Evolutionary conservation across 2,329 filamentous ascomycete species (phyloP).

Genomic region (Fusarium zealandicum): DNA sequence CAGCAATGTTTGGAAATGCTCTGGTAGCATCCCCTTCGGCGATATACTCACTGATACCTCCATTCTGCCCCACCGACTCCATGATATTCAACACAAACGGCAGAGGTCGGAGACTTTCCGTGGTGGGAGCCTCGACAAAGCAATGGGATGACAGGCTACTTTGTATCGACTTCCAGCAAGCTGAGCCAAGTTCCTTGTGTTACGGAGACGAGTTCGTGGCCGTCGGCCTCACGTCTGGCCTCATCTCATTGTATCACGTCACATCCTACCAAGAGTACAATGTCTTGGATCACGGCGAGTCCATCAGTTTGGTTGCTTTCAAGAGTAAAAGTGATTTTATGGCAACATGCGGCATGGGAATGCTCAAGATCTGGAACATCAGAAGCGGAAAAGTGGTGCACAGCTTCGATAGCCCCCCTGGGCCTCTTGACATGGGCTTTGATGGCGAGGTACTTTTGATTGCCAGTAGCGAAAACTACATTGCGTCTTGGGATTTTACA

Average conservation of each 20-base stretch:
- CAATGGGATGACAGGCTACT: constrained; percentile 46
- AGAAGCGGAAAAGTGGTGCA: constrained; percentile 37
- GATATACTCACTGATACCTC: constrained; percentile 44
- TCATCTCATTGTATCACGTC: constrained; percentile 36
- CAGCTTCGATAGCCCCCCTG: constrained; percentile 35
- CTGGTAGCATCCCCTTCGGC: constrained; percentile 41
- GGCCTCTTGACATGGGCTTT: constrained; percentile 39
- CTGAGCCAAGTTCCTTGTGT: constrained; percentile 35
- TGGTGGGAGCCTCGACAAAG: constrained; percentile 34
- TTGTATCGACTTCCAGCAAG: constrained; percentile 39
- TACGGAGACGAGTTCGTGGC: constrained; percentile 42
- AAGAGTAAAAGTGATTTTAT: constrained; percentile 40
- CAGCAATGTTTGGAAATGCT: constrained; percentile 42
- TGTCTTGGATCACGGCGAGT: constrained; percentile 40
- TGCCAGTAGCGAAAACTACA: constrained; percentile 39
- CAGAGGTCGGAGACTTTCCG: constrained; percentile 21
- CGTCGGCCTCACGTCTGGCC: constrained; percentile 37
- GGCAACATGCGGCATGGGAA: constrained; percentile 43
- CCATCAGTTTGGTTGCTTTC: constrained; percentile 44
- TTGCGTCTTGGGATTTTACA: constrained; percentile 42
- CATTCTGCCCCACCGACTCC: constrained; percentile 44
- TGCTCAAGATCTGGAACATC: constrained; percentile 44
- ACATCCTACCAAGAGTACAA: constrained; percentile 41
- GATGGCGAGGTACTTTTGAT: constrained; percentile 39
- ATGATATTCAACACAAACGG: constrained; percentile 30